Base-by-base conservation (phyloP, 805 yeast genomes). In the Candida orba region DNA sequence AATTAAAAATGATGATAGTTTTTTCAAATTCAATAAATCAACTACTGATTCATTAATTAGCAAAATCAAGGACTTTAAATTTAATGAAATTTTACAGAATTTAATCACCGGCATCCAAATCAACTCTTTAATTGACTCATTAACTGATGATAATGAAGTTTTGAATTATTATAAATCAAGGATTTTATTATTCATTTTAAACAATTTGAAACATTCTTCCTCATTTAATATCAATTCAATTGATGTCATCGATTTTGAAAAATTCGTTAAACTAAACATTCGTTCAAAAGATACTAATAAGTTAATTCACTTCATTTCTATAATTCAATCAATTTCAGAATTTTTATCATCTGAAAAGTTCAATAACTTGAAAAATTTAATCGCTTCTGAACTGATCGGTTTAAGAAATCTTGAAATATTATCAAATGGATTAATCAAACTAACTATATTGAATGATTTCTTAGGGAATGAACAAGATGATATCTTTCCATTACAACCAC, bases 351-450 rank as follows among this genome's bases (percentile, higher is more conserved):
- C 70, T 9, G 45, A 62, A 0, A 62, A 65, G 32, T 66, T 76
- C 30, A 80, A 73, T 15, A 69, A 80, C 46, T 51, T 76, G 9
- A 71, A 89, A 50, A 83, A 79, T 49, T 68, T 70, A 43, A 64
- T 76, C n/a, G 79, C 79, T 13, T 77, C 90, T 1, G 88, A 81
- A 51, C 57, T 84, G 18, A 64, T 83, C 37, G 86, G 88, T 1
- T 62, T 74, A 3, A 69, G 67, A 40, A 52, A 70, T 2, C 41
- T 60, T 0, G 73, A 73, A 29, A 67, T 80, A 12, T 41, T 69
- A 8, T 38, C 54, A 3, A 57, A 57, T 3, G 83, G 83, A 0
- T 57, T 77, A 31, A 60, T 58, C 14, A 70, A 72, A 58, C 46
- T 84, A 4, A 63, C 78, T 1, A 51, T 80, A 4, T 61, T 82